Conservation (phyloP, 495 filamentous ascomycete genomes). For the Astrothelium subdiscretum region DNA sequence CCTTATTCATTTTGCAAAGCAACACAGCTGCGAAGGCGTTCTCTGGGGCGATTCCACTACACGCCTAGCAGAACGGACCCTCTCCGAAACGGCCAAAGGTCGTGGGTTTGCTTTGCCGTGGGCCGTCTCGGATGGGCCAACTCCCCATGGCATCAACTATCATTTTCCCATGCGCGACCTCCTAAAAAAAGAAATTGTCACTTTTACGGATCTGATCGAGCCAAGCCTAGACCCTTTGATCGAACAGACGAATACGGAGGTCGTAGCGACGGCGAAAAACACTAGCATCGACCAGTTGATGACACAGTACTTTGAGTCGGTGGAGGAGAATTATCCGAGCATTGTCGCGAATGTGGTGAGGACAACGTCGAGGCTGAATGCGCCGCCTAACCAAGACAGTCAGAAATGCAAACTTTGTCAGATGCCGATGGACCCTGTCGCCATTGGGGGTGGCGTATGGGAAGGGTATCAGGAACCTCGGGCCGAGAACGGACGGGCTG, state of each 20-base stretch:
- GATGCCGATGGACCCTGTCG: conserved; percentile 17
- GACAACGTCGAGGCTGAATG: conserved; percentile 62
- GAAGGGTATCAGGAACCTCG: conserved; percentile 18
- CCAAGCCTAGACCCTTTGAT: conserved; percentile 44
- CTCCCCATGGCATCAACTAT: conserved; percentile 44
- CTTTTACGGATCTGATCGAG: conserved; percentile 42
- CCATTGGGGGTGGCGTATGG: conserved; percentile 22
- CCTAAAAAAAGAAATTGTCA: conserved; percentile 62
- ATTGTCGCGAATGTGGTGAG: conserved; percentile 91
- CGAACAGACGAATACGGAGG: not conserved
- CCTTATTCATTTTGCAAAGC: conserved; percentile 50
- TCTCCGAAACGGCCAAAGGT: conserved; percentile 82
- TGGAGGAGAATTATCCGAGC: conserved; percentile 78
- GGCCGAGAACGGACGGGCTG: not conserved
- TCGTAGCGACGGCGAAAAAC: conserved; percentile 32
- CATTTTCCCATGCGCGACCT: conserved; percentile 72
- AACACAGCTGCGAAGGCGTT: conserved; percentile 50
- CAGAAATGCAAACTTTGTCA: conserved; percentile 18
- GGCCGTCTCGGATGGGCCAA: conserved; percentile 60
- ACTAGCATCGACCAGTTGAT: conserved; percentile 87
- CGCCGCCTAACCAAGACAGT: not conserved
- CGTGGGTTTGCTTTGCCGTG: conserved; percentile 72
- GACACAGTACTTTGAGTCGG: conserved; percentile 72
- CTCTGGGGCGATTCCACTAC: conserved; percentile 82
- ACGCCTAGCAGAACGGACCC: conserved; percentile 70